phyloP scores from a whole-genome alignment of 257 asterid genomes.

The Anisodus acutangulus region DNA sequence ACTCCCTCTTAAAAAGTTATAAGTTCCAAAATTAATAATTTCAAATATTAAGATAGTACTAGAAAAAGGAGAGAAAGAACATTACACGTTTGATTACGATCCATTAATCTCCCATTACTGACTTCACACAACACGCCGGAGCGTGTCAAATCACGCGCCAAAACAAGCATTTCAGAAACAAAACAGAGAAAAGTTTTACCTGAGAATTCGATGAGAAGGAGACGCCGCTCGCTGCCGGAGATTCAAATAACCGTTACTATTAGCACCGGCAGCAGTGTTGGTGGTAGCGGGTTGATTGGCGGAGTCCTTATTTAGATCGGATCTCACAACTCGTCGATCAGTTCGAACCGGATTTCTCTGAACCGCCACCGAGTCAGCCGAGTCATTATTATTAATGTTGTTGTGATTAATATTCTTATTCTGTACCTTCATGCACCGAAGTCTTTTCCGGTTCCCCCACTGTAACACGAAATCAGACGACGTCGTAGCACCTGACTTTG shows the following conservation, averaged over 20 bases:
- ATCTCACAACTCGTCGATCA: slow-evolving; percentile 66
- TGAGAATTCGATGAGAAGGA: slow-evolving; percentile 67
- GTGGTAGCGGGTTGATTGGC: slow-evolving; percentile 39
- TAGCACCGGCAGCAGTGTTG: slow-evolving; percentile 29
- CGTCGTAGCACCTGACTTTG: slow-evolving; percentile 54
- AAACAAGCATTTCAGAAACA: background rate
- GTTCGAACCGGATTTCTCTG: slow-evolving; percentile 52
- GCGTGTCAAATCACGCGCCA: background rate
- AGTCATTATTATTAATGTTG: slow-evolving; percentile 32
- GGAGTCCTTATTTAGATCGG: slow-evolving; percentile 58
- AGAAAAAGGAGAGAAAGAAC: background rate
- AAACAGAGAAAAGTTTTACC: slow-evolving; percentile 33
- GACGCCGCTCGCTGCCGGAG: slow-evolving; percentile 84
- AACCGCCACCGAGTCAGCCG: slow-evolving; percentile 51
- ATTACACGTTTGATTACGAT: background rate
- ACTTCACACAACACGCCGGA: background rate
- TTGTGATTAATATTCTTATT: slow-evolving; percentile 48
- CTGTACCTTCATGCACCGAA: slow-evolving; percentile 79
- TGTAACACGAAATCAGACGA: slow-evolving; percentile 77
- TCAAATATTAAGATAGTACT: background rate
- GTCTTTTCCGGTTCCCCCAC: slow-evolving; percentile 86
- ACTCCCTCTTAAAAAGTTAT: no score
- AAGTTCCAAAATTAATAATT: background rate
- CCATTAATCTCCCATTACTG: background rate
- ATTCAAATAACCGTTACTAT: slow-evolving; percentile 58